Base-by-base conservation (phyloP, 106 monocot species). In the Ottelia alismoides region DNA sequence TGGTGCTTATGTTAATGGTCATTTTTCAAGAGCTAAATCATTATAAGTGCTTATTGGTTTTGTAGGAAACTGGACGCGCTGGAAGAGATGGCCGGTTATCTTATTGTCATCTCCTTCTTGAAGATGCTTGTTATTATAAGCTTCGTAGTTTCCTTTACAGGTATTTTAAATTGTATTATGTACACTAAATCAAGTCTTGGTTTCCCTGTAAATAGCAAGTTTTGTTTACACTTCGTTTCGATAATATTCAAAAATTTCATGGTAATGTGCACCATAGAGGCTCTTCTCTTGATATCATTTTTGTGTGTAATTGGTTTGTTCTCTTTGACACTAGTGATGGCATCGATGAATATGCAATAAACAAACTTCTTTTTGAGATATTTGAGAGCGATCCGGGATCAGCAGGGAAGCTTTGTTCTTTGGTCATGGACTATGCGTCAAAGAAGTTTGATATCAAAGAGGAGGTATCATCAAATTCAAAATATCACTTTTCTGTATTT, bases 371-470 rank as follows among this genome's bases (percentile, higher is more conserved):
- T 9, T 74, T 56, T 49, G 72, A 85, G 23, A 72, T 98, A 47
- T 89, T 98, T 61, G 55, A 69, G 49, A 56, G 55, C 68, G 76
- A 85, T 12, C 52, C 25, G 18, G 28, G 24, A 19, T 64, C 28
- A 55, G 45, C 63, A 48, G 85, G 78, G 30, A 45, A 69, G 25
- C 57, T 78, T 74, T 79, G 65, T 69, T 88, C 78, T 35, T 70
- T 98, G 71, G 48, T 89, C 1, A 98, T 85, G 61, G 96, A 89
- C 60, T 71, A 72, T 31, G 70, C 76, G 44, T 70, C 82, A 21
- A 71, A 55, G 59, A 88, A 76, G 47, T 79, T 85, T 79, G 96
- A 98, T 67, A 85, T 98, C 70, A 98, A 98, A 77, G 96, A 98
- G 68, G 89, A 98, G 85, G 96, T 96, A 7, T 63, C 3, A 51